Evolutionary conservation across 305 asterid genomes (phyloP).

Genomic region (Fraxinus xanthoxyloides): DNA sequence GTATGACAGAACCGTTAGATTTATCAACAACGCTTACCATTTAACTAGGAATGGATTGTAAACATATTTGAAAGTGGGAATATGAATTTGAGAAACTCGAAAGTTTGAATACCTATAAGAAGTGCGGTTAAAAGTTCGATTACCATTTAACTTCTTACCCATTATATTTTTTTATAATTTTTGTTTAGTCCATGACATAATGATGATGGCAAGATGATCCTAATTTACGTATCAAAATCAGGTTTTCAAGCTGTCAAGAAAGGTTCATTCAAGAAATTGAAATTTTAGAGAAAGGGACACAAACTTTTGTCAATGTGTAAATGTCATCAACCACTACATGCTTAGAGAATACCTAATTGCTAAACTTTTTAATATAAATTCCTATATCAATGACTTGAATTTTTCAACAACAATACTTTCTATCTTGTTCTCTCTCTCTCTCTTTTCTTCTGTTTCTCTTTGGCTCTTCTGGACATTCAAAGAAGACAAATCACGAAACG

Average conservation of each 20-base stretch:
- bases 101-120: background rate
- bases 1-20: background rate
- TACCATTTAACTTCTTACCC: background rate
- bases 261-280: slow-evolving; percentile 6
- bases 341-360: slow-evolving; percentile 9
- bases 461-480: background rate
- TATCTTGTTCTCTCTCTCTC: background rate
- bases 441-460: background rate
- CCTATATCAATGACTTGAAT: background rate
- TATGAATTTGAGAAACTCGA: background rate
- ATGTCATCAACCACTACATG: slow-evolving; percentile 15
- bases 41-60: background rate
- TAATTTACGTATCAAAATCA: background rate
- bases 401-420: slow-evolving; percentile 3
- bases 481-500: background rate
- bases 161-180: no score
- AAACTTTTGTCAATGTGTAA: background rate
- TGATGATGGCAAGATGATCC: background rate
- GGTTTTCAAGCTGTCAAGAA: background rate
- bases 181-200: background rate
- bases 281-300: slow-evolving; percentile 5
- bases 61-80: background rate
- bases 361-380: slow-evolving; percentile 9
- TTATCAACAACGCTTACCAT: background rate
- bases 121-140: background rate